phyloP scores from a whole-genome alignment of 768 basidiomycete species.

The Hebeloma cylindrosporum region DNA sequence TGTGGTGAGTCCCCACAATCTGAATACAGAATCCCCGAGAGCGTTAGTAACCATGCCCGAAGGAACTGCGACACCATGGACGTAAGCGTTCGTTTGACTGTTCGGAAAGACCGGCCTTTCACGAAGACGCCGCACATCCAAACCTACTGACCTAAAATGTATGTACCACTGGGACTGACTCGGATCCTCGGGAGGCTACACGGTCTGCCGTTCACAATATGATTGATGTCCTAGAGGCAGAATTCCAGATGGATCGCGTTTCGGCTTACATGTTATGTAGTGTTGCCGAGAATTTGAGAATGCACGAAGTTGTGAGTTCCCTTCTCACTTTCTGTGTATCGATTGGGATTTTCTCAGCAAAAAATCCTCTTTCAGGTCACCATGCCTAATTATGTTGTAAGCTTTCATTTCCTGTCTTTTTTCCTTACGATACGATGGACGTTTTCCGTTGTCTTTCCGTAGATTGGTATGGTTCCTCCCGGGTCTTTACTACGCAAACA shows the following conservation, averaged over 20 bases:
- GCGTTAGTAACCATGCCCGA: neutral
- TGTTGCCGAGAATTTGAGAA: slow-evolving; percentile 54
- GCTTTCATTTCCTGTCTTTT: slow-evolving; percentile 26
- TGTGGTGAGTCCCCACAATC: slow-evolving; percentile 43
- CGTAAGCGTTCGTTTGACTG: slow-evolving; percentile 53
- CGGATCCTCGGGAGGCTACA: slow-evolving; percentile 55
- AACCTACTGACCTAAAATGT: slow-evolving; percentile 43
- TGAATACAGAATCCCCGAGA: neutral
- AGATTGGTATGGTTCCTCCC: slow-evolving; percentile 61
- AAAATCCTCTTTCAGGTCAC: slow-evolving; percentile 42
- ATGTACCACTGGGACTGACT: slow-evolving; percentile 56
- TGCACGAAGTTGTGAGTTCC: slow-evolving; percentile 59
- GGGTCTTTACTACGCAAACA: slow-evolving; percentile 36
- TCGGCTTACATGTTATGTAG: slow-evolving; percentile 65
- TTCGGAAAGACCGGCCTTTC: slow-evolving; percentile 55
- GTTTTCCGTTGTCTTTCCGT: neutral
- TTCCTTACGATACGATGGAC: too few species aligned
- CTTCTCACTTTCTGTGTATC: slow-evolving; percentile 5
- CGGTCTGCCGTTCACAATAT: slow-evolving; percentile 57
- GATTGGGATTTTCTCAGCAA: neutral
- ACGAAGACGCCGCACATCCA: slow-evolving; percentile 59
- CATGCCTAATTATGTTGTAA: slow-evolving; percentile 65
- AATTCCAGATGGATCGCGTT: slow-evolving; percentile 42
- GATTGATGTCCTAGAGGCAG: slow-evolving; percentile 50
- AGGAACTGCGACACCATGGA: slow-evolving; percentile 64